Evolutionary conservation across 2,329 filamentous ascomycete genomes (phyloP), one percentile per base, ranked within the genome.

Genomic region (Diaporthe capsici): DNA sequence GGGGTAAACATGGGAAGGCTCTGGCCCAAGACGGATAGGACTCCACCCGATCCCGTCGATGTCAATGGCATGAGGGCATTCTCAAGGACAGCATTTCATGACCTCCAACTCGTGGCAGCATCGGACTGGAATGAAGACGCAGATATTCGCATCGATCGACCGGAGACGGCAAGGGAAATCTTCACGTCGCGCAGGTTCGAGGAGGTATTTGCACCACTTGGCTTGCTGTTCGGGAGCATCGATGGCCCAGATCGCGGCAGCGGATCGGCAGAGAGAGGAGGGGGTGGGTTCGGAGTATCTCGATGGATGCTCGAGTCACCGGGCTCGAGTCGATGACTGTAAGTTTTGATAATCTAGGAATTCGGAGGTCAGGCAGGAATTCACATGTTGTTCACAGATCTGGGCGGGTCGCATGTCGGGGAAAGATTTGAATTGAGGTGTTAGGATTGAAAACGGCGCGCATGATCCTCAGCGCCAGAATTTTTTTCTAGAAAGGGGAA

Each of bases 71-170:
- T 25, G 17, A n/a, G 13, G 12, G 8, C 20, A 37, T 31, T n/a
- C 6, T 9, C 4, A 37, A 83, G 89, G 85, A 87, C 90, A 3
- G 88, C 89, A 4, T 88, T 88, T 1, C 89, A 91, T 82, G 87
- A 87, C 3, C 90, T 88, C 78, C 89, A 91, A 79, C 70, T 88
- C 31, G 81, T 87, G 22, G 88, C 84, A 1, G 89, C 87, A 22
- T 85, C 85, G 78, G 78, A 81, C 85, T 7, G 89, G 89, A 0
- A 85, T 91, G 82, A 85, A 82, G 76, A 90, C 88, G 81, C 89
- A 55, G 49, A 0, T 91, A 90, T 79, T 81, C 91, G 4, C 82
- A 86, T 77, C 81, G 89, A 28, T 87, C 85, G 85, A 90, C 88
- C 0, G 89, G 91, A 74, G 89, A 91, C 82, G 78, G 86, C 0